Conservation (phyloP, 208 protist genomes). For the Angomonas desouzai region DNA sequence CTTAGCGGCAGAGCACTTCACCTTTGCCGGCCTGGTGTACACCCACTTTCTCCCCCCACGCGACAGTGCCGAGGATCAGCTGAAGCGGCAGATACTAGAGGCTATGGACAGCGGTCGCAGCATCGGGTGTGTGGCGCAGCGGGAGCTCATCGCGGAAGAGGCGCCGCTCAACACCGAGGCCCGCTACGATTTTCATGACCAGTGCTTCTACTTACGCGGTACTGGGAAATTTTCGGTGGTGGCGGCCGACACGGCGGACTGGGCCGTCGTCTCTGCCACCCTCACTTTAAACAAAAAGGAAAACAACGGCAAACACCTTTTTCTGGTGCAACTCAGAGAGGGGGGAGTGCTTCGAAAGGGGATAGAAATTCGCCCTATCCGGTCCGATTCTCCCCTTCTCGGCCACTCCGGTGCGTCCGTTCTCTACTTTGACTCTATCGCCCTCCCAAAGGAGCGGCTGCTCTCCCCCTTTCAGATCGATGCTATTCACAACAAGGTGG, state of each 20-base stretch:
- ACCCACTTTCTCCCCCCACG: conserved; percentile 48
- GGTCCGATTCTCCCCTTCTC: conserved; percentile 42
- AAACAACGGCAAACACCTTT: conserved; percentile 71
- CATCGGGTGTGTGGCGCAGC: conserved; percentile 65
- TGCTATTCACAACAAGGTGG: conserved; percentile 28
- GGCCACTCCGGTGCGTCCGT: conserved; percentile 50
- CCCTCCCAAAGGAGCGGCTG: conserved; percentile 49
- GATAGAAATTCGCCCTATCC: conserved; percentile 43
- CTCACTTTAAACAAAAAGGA: conserved; percentile 75
- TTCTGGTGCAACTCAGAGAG: conserved; percentile 71
- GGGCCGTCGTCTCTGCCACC: conserved; percentile 76
- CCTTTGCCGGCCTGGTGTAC: conserved; percentile 73
- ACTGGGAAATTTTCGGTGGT: conserved; percentile 85
- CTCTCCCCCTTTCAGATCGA: conserved; percentile 60
- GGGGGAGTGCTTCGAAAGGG: conserved; percentile 37
- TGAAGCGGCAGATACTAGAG: conserved; percentile 45
- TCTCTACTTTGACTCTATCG: conserved; percentile 77
- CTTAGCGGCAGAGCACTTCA: conserved; percentile 79
- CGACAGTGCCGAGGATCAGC: not conserved
- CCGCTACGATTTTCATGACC: conserved; percentile 66
- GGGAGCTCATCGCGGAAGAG: conserved; percentile 74
- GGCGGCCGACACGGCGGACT: conserved; percentile 63
- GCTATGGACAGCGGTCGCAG: conserved; percentile 49
- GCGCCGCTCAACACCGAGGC: conserved; percentile 80
- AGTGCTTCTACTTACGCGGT: conserved; percentile 77